phyloP scores from a whole-genome alignment of 768 basidiomycete genomes.

The Lenzites betulinus region DNA sequence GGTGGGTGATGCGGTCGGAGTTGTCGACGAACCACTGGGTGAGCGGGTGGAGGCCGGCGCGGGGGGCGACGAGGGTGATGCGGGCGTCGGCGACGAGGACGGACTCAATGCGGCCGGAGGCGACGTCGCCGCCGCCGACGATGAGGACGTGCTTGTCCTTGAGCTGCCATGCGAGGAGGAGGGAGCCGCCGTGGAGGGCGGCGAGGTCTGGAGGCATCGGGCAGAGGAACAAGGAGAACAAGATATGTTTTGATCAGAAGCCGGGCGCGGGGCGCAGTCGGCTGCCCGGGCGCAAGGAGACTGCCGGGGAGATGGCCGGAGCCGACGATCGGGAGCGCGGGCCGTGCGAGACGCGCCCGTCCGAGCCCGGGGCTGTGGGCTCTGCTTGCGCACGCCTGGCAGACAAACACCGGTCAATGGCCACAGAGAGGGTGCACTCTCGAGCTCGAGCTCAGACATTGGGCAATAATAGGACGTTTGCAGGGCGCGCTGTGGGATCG shows the following conservation, averaged over 20 bases:
- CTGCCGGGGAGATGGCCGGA: slow-evolving; percentile 7
- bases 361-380: not conserved
- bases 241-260: not conserved
- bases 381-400: not conserved
- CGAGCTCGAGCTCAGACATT: too few species aligned
- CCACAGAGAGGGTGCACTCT: too few species aligned
- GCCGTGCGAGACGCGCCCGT: not conserved
- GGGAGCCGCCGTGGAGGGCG: slow-evolving; percentile 60
- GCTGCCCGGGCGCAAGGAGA: not conserved
- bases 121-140: slow-evolving; percentile 93
- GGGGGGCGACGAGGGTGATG: slow-evolving; percentile 78
- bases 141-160: slow-evolving; percentile 81
- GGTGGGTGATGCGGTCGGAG: slow-evolving; percentile 62
- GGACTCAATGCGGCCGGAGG: slow-evolving; percentile 83
- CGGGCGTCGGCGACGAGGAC: slow-evolving; percentile 79
- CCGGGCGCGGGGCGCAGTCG: not conserved
- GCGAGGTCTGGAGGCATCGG: slow-evolving; percentile 9
- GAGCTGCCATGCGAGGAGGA: slow-evolving; percentile 94
- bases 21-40: slow-evolving; percentile 54
- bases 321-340: slow-evolving; percentile 5
- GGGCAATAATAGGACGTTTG: too few species aligned
- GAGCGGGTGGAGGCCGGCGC: slow-evolving; percentile 61
- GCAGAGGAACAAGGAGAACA: not conserved
- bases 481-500: not conserved
- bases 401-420: not conserved